Percentiles rank a stretch among this genome's conserved stretches.
phyloP scores from a whole-genome alignment of 140 eudicot genomes.

The Bidens hawaiensis region DNA sequence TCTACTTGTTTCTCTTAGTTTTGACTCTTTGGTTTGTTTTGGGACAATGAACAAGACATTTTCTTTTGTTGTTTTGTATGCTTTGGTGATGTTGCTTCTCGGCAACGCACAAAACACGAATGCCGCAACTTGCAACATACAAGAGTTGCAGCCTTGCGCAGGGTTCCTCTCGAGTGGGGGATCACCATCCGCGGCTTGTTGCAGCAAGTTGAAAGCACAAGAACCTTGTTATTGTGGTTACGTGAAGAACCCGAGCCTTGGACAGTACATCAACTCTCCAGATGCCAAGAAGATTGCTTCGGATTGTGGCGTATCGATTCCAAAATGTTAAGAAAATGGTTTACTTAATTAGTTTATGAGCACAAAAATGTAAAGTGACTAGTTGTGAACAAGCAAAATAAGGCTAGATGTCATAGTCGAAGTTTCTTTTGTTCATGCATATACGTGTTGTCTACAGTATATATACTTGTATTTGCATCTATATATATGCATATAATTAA shows the following conservation, averaged over 20 bases:
- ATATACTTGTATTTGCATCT: too few species aligned
- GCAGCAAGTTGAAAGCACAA: slow-evolving; percentile 39
- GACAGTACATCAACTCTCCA: slow-evolving; percentile 30
- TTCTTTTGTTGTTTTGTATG: slow-evolving; percentile 22
- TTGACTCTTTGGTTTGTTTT: background rate
- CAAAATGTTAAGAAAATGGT: slow-evolving; percentile 31
- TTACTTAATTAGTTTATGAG: background rate
- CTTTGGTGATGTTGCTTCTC: slow-evolving; percentile 23
- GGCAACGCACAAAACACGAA: slow-evolving; percentile 14
- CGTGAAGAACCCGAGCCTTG: slow-evolving; percentile 30
- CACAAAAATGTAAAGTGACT: background rate
- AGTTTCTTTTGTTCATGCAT: background rate
- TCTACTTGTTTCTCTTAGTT: too few species aligned
- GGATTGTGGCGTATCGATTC: slow-evolving; percentile 30
- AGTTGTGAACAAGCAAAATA: background rate
- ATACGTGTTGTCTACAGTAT: background rate
- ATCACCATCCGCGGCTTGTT: slow-evolving; percentile 41
- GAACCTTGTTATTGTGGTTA: slow-evolving; percentile 37
- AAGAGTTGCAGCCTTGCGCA: slow-evolving; percentile 42
- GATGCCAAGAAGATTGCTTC: slow-evolving; percentile 40
- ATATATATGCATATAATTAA: too few species aligned
- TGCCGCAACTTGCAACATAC: slow-evolving; percentile 48
- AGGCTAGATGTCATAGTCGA: slow-evolving; percentile 14
- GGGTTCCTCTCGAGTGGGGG: slow-evolving; percentile 20
- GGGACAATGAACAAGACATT: slow-evolving; percentile 22